These are phyloP conservation scores for Apiotrichum gamsii DNA, from an alignment of 1,284 basidiomycete species.

Conservation along the genomic window DNA sequence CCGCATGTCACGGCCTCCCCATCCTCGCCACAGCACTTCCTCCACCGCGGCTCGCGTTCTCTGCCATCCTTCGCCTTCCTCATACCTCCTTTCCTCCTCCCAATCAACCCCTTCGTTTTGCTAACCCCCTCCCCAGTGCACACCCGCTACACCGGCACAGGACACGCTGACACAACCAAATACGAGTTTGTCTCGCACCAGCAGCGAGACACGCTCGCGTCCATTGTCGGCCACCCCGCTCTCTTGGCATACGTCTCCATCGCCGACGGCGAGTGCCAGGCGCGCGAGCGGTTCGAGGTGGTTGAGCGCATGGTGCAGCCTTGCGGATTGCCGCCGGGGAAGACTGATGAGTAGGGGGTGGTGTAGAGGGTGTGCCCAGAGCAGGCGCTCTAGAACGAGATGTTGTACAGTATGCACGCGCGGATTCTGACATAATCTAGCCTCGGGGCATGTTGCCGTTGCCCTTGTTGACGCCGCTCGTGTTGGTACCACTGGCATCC, in stretches of 20 bases:
- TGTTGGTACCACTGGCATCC: too few species aligned
- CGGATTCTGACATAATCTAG: too few species aligned
- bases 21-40: not conserved
- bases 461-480: too few species aligned
- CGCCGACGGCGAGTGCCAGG: slow-evolving; percentile 86
- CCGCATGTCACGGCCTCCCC: too few species aligned
- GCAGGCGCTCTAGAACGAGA: not conserved
- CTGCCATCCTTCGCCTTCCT: slow-evolving; percentile 5
- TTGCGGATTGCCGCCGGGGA: slow-evolving; percentile 90
- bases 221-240: slow-evolving; percentile 85
- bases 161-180: slow-evolving; percentile 89
- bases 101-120: slow-evolving; percentile 7
- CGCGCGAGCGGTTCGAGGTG: slow-evolving; percentile 89
- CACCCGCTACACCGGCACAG: slow-evolving; percentile 90
- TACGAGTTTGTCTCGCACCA: slow-evolving; percentile 98
- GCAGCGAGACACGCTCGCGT: slow-evolving; percentile 86
- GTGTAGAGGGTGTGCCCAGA: too few species aligned
- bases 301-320: slow-evolving; percentile 97
- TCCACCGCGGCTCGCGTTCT: too few species aligned
- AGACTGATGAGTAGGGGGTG: slow-evolving; percentile 65
- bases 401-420: slow-evolving; percentile 18
- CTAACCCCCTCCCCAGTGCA: slow-evolving; percentile 63
- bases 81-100: not conserved
- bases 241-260: slow-evolving; percentile 81
- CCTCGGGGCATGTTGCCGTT: too few species aligned